A percentile compares a stretch with the other conserved stretches of the same genome.
Evolutionary conservation across 1,284 basidiomycete genomes (phyloP).

Genomic region (Ganoderma lingzhi): DNA sequence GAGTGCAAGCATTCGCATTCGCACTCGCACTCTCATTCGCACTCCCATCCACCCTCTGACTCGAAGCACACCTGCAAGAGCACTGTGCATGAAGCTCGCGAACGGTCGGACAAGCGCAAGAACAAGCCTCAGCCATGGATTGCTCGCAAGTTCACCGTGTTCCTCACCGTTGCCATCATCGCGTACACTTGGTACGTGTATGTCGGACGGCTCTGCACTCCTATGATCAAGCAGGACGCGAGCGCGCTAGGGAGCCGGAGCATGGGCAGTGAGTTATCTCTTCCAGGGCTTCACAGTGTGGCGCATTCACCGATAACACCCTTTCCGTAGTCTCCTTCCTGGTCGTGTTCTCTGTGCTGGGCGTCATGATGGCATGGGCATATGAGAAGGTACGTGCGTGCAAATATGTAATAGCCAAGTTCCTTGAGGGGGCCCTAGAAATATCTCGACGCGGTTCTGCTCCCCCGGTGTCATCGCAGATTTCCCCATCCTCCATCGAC

Average conservation of each 20-base stretch:
- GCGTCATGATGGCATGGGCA: conserved; percentile 76
- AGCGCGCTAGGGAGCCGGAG: conserved; percentile 53
- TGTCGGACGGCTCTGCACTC: conserved; percentile 69
- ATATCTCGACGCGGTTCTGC: background rate
- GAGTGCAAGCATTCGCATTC: background rate
- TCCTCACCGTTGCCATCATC: conserved; percentile 60
- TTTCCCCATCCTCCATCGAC: background rate
- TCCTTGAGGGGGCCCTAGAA: too few species aligned
- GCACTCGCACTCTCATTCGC: conserved; percentile 19
- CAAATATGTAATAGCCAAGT: background rate
- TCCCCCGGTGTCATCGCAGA: background rate
- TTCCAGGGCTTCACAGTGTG: background rate
- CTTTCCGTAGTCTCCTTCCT: conserved; percentile 60
- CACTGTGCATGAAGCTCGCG: conserved; percentile 53
- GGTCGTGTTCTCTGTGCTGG: conserved; percentile 64
- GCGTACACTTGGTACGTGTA: conserved; percentile 76
- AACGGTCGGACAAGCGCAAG: conserved; percentile 50
- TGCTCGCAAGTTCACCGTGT: conserved; percentile 64
- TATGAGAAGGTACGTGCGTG: conserved; percentile 64
- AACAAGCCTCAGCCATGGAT: conserved; percentile 68
- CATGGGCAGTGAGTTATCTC: conserved; percentile 62
- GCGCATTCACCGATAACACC: conserved; percentile 5
- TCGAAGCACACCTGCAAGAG: conserved; percentile 38
- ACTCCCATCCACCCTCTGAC: conserved; percentile 17
- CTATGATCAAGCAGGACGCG: conserved; percentile 59